Percentiles rank a stretch among this genome's conserved stretches.
phyloP scores from a whole-genome alignment of 345 rosid genomes.

The Draba incana region DNA sequence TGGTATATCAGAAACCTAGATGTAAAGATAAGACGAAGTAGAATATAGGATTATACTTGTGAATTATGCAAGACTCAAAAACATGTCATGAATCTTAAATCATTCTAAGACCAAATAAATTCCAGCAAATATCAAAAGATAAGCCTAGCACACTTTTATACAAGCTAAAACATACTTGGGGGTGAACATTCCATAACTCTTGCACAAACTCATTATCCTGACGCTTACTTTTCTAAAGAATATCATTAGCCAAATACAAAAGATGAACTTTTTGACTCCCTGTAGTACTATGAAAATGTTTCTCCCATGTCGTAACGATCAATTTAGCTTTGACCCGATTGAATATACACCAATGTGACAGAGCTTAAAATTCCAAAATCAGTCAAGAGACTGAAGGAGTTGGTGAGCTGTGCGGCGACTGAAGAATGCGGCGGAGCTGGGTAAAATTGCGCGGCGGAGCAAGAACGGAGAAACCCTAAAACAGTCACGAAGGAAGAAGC shows the following conservation, averaged over 20 bases:
- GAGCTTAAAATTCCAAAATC: conserved; percentile 49
- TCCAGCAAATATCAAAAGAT: not conserved
- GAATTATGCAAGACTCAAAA: not conserved
- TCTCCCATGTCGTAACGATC: conserved; percentile 91
- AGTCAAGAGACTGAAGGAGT: no score
- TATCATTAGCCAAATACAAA: conserved; percentile 90
- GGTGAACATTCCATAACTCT: conserved; percentile 92
- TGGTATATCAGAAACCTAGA: not conserved
- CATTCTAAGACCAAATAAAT: conserved; percentile 4
- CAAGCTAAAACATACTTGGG: conserved; percentile 54
- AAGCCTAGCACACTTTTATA: not conserved
- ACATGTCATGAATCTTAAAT: conserved; percentile 1
- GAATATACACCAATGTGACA: conserved; percentile 97
- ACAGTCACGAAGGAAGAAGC: conserved; percentile 24
- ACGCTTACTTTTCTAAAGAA: conserved; percentile 93
- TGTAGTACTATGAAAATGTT: conserved; percentile 79
- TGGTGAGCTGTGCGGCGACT: no score
- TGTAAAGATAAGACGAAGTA: not conserved
- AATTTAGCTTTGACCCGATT: conserved; percentile 82
- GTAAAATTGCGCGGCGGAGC: no score
- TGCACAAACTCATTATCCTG: conserved; percentile 88
- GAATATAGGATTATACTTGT: not conserved
- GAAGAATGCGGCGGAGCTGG: no score
- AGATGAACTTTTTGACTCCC: conserved; percentile 89
- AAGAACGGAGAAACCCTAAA: conserved; percentile 40